Conservation (phyloP, 441 rosid species). For the Croton laevigatus region DNA sequence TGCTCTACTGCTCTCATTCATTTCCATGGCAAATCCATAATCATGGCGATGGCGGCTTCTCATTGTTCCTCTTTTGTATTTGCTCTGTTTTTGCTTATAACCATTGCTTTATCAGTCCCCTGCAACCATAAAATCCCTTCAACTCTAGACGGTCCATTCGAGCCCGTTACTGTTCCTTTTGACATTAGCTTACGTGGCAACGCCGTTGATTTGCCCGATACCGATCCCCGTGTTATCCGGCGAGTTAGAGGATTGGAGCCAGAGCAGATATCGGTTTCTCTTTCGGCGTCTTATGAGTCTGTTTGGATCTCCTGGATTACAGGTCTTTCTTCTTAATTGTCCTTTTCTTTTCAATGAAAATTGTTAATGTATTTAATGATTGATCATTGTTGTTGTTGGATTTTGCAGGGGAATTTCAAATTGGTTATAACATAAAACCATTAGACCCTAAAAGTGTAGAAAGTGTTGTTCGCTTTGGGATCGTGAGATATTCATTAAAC, state of each 20-base stretch:
- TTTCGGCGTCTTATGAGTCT: constrained; percentile 60
- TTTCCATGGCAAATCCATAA: not conserved
- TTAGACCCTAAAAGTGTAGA: constrained; percentile 49
- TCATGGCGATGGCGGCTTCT: constrained; percentile 5
- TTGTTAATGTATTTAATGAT: not conserved
- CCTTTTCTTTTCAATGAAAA: not conserved
- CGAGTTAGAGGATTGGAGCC: constrained; percentile 64
- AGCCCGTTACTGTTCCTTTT: constrained; percentile 68
- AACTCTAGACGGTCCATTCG: constrained; percentile 72
- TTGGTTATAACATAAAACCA: constrained; percentile 54
- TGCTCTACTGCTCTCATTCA: too few relatives aligned
- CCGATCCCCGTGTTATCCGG: constrained; percentile 74
- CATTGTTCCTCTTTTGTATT: not conserved
- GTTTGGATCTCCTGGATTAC: constrained; percentile 94
- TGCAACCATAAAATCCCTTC: constrained; percentile 41
- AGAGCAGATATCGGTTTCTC: constrained; percentile 73
- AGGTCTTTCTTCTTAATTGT: constrained; percentile 41
- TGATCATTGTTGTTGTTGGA: not conserved
- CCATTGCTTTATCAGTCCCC: constrained; percentile 1
- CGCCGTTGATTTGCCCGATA: constrained; percentile 75
- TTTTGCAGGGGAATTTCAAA: constrained; percentile 64
- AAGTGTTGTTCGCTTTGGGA: constrained; percentile 65
- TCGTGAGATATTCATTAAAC: constrained; percentile 34
- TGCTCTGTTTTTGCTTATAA: not conserved
- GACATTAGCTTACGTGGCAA: constrained; percentile 57